A percentile compares a stretch with the other conserved stretches of the same genome.
These are phyloP conservation scores for Monilinia vaccinii-corymbosi DNA, from an alignment of 2,329 filamentous ascomycete species.

Conservation along the genomic window DNA sequence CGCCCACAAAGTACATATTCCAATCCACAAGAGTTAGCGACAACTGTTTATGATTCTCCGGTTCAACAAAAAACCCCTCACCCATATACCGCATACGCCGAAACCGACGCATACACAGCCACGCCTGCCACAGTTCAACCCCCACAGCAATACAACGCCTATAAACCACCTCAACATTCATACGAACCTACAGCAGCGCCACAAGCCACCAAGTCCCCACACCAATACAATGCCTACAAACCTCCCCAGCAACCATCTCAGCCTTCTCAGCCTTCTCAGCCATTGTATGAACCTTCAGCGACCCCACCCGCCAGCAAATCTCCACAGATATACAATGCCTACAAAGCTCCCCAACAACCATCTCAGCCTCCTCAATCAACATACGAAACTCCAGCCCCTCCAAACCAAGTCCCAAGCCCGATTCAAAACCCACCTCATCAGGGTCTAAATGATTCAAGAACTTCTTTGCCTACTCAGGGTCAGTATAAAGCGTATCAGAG, in stretches of 20 bases:
- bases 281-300: conserved; percentile 6
- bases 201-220: conserved; percentile 18
- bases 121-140: conserved; percentile 15
- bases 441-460: conserved; percentile 36
- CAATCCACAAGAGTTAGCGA: conserved; percentile 68
- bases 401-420: conserved; percentile 21
- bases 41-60: conserved; percentile 68
- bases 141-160: conserved; percentile 28
- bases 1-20: conserved; percentile 61
- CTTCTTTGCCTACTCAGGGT: conserved; percentile 38
- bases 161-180: conserved; percentile 20
- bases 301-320: conserved; percentile 15
- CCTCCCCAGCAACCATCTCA: conserved; percentile 19
- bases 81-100: conserved; percentile 25
- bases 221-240: conserved; percentile 28
- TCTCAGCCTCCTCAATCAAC: conserved; percentile 15
- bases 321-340: conserved; percentile 28
- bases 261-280: too few relatives aligned
- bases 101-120: conserved; percentile 24
- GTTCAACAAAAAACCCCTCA: conserved; percentile 40
- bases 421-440: conserved; percentile 22
- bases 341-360: conserved; percentile 21
- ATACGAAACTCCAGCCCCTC: conserved; percentile 27
- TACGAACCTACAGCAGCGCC: conserved; percentile 27
- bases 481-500: conserved; percentile 51